Evolutionary conservation across 345 rosid genomes (phyloP).

Genomic region (Cochlearia excelsa): DNA sequence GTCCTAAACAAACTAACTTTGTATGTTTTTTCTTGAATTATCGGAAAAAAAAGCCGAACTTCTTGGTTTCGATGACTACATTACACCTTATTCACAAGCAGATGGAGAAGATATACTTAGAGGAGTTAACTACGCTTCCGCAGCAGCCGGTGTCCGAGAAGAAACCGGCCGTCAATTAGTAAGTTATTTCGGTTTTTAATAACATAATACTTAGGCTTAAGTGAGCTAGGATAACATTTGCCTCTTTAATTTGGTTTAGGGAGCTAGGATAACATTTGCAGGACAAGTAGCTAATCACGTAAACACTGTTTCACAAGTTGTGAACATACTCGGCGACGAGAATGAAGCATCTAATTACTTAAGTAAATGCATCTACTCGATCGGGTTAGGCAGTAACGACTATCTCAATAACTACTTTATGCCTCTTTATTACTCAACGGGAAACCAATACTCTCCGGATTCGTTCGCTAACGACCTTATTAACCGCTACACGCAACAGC

Average conservation of each 20-base stretch:
- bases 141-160: conserved; percentile 82
- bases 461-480: conserved; percentile 61
- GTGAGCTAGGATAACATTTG: no score
- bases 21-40: conserved; percentile 2
- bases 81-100: conserved; percentile 58
- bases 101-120: conserved; percentile 49
- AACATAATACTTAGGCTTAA: no score
- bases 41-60: conserved; percentile 42
- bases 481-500: conserved; percentile 55
- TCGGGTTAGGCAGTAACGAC: conserved; percentile 89
- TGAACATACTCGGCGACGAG: conserved; percentile 60
- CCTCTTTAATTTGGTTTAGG: conserved; percentile 55
- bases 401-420: conserved; percentile 90
- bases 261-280: conserved; percentile 65
- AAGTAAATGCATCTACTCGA: conserved; percentile 65
- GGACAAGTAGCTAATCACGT: conserved; percentile 75
- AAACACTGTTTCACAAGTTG: conserved; percentile 56
- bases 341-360: conserved; percentile 51
- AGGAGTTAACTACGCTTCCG: conserved; percentile 85
- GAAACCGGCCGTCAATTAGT: conserved; percentile 84
- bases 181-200: not conserved
- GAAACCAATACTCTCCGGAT: conserved; percentile 55
- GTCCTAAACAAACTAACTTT: not conserved
- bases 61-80: conserved; percentile 59
- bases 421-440: conserved; percentile 58